A percentile compares a stretch with the other conserved stretches of the same genome.
Evolutionary conservation across 208 protist species (phyloP).

Genomic region (Lotmaria passim): DNA sequence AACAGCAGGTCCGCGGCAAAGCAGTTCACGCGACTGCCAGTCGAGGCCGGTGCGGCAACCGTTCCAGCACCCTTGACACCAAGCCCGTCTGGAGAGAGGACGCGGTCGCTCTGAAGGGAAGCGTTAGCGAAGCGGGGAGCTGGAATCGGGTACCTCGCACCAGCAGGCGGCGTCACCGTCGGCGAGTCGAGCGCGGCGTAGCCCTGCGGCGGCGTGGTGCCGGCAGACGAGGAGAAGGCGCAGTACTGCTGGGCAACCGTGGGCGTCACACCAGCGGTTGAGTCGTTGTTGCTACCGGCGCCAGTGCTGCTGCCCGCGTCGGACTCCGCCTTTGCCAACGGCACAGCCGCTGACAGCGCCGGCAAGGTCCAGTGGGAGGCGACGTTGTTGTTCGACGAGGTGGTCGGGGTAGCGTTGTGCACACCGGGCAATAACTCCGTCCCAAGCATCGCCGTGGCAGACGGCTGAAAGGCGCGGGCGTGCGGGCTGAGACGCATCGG

Average conservation of each 20-base stretch:
- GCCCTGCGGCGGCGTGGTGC: constrained; percentile 11
- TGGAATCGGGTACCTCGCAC: neutral
- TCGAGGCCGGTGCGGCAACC: neutral
- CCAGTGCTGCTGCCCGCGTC: constrained; percentile 7
- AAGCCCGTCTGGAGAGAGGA: neutral
- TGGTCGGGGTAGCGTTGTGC: constrained; percentile 8
- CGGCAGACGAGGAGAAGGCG: neutral
- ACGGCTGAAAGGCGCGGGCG: constrained; percentile 31
- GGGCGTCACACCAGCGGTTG: neutral
- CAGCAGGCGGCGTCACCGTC: neutral
- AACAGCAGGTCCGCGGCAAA: constrained; percentile 4
- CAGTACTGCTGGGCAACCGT: neutral
- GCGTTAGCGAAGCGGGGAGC: neutral
- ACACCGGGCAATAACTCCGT: constrained; percentile 13
- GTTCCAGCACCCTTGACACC: too few species aligned
- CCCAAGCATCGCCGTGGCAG: constrained; percentile 9
- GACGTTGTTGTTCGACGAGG: neutral
- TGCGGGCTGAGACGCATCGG: constrained; percentile 33
- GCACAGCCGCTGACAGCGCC: neutral
- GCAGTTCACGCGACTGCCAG: neutral
- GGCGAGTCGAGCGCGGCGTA: constrained; percentile 1
- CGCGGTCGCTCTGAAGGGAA: constrained; percentile 2
- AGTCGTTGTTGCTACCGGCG: neutral
- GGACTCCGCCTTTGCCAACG: constrained; percentile 3
- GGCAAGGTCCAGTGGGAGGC: constrained; percentile 5